Conservation (phyloP, 805 yeast genomes). For the Lipomyces chichibuensis region DNA sequence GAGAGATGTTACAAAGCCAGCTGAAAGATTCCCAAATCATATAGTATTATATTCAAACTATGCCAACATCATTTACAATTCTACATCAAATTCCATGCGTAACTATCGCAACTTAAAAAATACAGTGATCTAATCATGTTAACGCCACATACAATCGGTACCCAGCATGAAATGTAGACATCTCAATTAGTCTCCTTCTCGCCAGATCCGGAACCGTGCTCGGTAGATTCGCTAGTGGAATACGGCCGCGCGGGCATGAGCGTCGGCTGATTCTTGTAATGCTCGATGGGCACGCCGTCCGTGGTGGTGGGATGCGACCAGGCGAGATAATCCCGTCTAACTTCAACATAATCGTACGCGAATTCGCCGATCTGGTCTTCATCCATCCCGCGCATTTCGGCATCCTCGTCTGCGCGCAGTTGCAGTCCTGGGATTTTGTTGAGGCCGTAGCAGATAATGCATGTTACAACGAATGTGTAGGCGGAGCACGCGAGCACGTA, state of each 20-base stretch:
- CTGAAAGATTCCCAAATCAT: too few species aligned
- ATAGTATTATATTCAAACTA: neutral
- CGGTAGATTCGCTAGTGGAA: neutral
- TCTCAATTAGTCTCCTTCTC: neutral
- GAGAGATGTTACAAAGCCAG: too few species aligned
- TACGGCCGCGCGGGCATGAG: neutral
- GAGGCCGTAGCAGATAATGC: conserved; percentile 70
- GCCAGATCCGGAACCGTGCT: neutral
- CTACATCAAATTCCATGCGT: neutral
- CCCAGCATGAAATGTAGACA: neutral
- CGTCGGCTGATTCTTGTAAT: conserved; percentile 52
- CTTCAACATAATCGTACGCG: conserved; percentile 98
- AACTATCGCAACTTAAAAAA: neutral
- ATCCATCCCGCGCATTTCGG: conserved; percentile 87
- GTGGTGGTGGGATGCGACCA: conserved; percentile 46
- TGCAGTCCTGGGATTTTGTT: conserved; percentile 80
- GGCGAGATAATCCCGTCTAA: conserved; percentile 75
- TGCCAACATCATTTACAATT: neutral
- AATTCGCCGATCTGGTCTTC: conserved; percentile 98
- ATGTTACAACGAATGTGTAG: conserved; percentile 75
- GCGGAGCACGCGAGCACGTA: conserved; percentile 75
- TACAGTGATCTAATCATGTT: neutral
- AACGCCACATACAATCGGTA: neutral
- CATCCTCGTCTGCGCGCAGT: conserved; percentile 79
- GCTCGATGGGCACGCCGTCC: conserved; percentile 43